Percentiles rank a stretch among this genome's conserved stretches.
Conservation (phyloP, 2,329 filamentous ascomycete species). For the Myriosclerotinia duriaeana region DNA sequence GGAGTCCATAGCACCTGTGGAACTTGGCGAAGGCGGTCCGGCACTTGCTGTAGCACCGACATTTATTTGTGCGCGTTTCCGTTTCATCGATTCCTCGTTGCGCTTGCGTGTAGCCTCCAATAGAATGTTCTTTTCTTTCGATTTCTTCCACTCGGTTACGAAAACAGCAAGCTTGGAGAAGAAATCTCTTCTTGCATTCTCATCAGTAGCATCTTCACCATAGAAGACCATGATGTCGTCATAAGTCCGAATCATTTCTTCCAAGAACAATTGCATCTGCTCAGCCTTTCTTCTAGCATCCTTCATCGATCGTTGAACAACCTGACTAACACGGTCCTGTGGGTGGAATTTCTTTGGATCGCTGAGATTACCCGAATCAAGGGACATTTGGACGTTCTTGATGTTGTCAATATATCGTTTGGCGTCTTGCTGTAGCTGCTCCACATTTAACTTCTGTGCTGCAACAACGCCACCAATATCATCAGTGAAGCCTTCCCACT, state of each 20-base stretch:
- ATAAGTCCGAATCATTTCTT: conserved; percentile 88
- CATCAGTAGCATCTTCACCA: conserved; percentile 88
- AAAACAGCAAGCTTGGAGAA: conserved; percentile 91
- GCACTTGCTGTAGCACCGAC: conserved; percentile 44
- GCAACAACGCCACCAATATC: conserved; percentile 79
- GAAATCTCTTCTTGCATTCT: conserved; percentile 91
- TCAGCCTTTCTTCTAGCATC: conserved; percentile 93
- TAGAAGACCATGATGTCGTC: conserved; percentile 97
- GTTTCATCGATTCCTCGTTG: conserved; percentile 89
- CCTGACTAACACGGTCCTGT: conserved; percentile 87
- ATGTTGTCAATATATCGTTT: conserved; percentile 94
- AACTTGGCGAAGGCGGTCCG: conserved; percentile 63
- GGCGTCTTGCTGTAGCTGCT: conserved; percentile 83
- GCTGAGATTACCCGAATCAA: conserved; percentile 91
- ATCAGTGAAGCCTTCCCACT: conserved; percentile 85
- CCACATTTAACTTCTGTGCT: conserved; percentile 89
- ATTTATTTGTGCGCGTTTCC: conserved; percentile 74
- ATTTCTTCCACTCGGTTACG: conserved; percentile 93
- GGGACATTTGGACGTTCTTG: conserved; percentile 85
- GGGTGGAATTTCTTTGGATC: conserved; percentile 98
- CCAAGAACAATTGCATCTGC: conserved; percentile 89
- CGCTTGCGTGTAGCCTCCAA: conserved; percentile 79
- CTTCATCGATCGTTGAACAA: conserved; percentile 94
- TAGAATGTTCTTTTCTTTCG: conserved; percentile 83
- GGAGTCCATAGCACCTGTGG: conserved; percentile 92